Conservation (phyloP, 805 yeast genomes). For the Yamadazyma sp. region DNA sequence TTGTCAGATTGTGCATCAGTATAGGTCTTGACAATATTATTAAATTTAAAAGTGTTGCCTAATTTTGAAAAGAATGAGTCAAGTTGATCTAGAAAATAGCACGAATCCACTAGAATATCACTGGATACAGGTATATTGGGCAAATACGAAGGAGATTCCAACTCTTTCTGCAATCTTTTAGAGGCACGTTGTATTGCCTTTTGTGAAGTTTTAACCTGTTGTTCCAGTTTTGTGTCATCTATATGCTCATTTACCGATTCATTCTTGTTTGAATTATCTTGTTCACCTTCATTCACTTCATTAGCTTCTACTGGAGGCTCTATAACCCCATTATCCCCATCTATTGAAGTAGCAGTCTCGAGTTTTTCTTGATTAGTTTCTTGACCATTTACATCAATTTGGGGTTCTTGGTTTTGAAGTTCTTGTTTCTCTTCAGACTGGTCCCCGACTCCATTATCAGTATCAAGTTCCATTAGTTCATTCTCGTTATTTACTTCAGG, state of each 20-base stretch:
- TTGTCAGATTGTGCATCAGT: neutral
- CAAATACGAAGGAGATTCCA: constrained; percentile 3
- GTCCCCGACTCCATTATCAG: neutral
- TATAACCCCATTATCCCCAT: no score
- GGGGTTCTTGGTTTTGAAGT: no score
- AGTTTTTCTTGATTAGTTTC: no score
- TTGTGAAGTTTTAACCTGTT: neutral
- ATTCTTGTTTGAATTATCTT: no score
- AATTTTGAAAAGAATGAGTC: neutral
- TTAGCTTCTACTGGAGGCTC: neutral
- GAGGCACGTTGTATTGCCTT: constrained; percentile 13
- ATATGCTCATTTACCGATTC: no score
- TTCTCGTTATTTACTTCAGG: neutral
- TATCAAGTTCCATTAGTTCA: neutral
- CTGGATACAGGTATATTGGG: constrained; percentile 8
- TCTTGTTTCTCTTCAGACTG: no score
- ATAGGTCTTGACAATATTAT: constrained; percentile 5
- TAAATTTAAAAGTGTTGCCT: neutral
- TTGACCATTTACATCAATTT: no score
- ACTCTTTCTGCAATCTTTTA: constrained; percentile 14
- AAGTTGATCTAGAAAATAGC: constrained; percentile 5
- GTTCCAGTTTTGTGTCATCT: no score
- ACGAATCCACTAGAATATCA: constrained; percentile 12
- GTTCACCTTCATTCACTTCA: neutral
- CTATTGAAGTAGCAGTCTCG: no score